phyloP scores from a whole-genome alignment of 2,329 filamentous ascomycete genomes.

The Fonsecaea pugnacius region DNA sequence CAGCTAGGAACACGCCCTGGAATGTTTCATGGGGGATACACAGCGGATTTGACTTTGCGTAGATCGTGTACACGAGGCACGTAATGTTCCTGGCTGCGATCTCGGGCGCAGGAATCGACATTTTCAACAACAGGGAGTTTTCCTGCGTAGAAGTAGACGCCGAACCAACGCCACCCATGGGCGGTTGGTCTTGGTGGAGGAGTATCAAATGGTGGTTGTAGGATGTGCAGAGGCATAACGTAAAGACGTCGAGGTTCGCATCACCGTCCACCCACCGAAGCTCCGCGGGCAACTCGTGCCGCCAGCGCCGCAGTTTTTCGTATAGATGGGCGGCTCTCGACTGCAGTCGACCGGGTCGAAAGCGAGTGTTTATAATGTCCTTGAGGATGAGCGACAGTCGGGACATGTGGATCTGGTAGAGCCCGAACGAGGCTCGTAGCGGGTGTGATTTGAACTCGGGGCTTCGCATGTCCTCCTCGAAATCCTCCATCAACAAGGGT shows the following conservation, averaged over 20 bases:
- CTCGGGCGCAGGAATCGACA: not conserved
- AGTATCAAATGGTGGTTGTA: constrained; percentile 10
- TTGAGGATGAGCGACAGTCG: constrained; percentile 7
- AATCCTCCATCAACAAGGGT: constrained; percentile 1
- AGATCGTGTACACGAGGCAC: not conserved
- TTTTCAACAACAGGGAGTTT: not conserved
- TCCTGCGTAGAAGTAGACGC: not conserved
- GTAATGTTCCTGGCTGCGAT: constrained; percentile 2
- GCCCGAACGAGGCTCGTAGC: not conserved
- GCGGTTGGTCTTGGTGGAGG: constrained; percentile 1
- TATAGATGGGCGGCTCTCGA: not conserved
- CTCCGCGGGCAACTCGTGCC: not conserved
- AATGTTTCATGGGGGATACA: constrained; percentile 8
- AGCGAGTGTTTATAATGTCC: not conserved
- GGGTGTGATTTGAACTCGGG: constrained; percentile 1
- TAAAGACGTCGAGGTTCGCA: not conserved
- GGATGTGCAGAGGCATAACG: constrained; percentile 3
- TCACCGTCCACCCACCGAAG: not conserved
- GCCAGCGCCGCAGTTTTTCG: too few species aligned
- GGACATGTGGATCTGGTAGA: constrained; percentile 12
- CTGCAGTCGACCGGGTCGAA: not conserved
- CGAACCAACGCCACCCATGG: not conserved
- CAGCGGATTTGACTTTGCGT: not conserved
- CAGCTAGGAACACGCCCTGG: not conserved
- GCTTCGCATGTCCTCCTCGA: constrained; percentile 1